phyloP scores from a whole-genome alignment of 2,329 filamentous ascomycete genomes.

The Colletotrichum godetiae region DNA sequence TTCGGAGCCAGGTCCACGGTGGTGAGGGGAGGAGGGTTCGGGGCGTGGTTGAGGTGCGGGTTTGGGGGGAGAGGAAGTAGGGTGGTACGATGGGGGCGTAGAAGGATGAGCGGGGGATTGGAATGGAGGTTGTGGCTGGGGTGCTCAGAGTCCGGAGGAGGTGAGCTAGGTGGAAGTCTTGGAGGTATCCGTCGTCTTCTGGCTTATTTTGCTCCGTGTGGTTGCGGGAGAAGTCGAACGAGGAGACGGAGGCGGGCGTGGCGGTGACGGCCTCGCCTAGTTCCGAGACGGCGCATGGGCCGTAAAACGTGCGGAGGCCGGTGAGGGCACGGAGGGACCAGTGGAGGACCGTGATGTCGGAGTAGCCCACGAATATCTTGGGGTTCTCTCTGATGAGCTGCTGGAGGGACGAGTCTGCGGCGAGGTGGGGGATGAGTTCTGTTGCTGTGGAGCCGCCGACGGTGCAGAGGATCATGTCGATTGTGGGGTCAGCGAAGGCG shows the following conservation, averaged over 20 bases:
- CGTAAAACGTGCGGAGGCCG: slow-evolving; percentile 57
- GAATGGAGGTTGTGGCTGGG: slow-evolving; percentile 41
- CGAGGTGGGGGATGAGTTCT: slow-evolving; percentile 51
- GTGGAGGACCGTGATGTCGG: slow-evolving; percentile 55
- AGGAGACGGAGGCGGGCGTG: slow-evolving; percentile 4
- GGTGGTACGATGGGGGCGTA: slow-evolving; percentile 43
- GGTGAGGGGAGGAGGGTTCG: slow-evolving; percentile 42
- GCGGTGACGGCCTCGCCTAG: slow-evolving; percentile 45
- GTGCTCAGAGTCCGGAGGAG: slow-evolving; percentile 46
- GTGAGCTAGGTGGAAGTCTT: slow-evolving; percentile 45
- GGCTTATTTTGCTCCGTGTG: neutral
- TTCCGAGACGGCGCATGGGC: slow-evolving; percentile 52
- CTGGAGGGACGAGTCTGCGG: slow-evolving; percentile 48
- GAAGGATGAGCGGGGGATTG: slow-evolving; percentile 44
- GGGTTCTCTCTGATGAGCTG: slow-evolving; percentile 46
- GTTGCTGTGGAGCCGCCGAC: slow-evolving; percentile 52
- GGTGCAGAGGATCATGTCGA: slow-evolving; percentile 52
- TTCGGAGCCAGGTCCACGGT: slow-evolving; percentile 51
- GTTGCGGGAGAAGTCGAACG: neutral
- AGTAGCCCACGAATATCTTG: slow-evolving; percentile 55
- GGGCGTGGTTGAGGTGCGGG: slow-evolving; percentile 38
- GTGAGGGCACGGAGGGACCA: slow-evolving; percentile 52
- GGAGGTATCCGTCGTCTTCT: slow-evolving; percentile 40
- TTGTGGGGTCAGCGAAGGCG: slow-evolving; percentile 49
- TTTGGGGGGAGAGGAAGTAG: slow-evolving; percentile 38